Conservation (phyloP, 1,139 yeast genomes). For the Torulaspora pretoriensis region DNA sequence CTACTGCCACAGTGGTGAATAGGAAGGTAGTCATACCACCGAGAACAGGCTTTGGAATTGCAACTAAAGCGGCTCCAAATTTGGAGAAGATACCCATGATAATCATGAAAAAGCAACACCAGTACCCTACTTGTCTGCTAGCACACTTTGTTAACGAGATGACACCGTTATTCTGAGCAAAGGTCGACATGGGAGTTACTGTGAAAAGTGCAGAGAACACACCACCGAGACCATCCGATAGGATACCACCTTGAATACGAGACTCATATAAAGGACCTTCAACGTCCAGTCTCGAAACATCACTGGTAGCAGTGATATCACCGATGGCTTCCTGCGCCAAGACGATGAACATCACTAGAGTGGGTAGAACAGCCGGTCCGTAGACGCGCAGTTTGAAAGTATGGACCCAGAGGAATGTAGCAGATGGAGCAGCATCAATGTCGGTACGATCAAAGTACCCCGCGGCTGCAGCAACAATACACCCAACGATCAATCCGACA, state of each 20-base stretch:
- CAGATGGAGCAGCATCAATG: constrained; percentile 73
- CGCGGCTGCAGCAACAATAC: constrained; percentile 87
- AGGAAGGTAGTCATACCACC: constrained; percentile 93
- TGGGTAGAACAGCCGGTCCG: constrained; percentile 80
- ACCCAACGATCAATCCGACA: constrained; percentile 75
- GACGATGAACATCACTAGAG: constrained; percentile 73
- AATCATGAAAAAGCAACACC: constrained; percentile 79
- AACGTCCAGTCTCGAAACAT: constrained; percentile 77
- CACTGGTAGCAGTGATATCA: constrained; percentile 88
- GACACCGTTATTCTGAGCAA: constrained; percentile 93
- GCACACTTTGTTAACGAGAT: constrained; percentile 89
- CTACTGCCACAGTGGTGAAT: constrained; percentile 83
- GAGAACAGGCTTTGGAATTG: constrained; percentile 78
- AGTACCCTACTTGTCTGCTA: constrained; percentile 76
- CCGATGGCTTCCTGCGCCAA: constrained; percentile 91
- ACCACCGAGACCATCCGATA: constrained; percentile 74
- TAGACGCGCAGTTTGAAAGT: constrained; percentile 71
- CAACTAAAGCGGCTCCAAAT: constrained; percentile 82
- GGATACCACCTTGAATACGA: constrained; percentile 85
- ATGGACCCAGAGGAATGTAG: constrained; percentile 80
- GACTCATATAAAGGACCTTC: constrained; percentile 78
- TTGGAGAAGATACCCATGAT: constrained; percentile 85
- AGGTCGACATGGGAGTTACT: constrained; percentile 78
- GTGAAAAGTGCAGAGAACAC: constrained; percentile 69
- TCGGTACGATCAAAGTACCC: constrained; percentile 63